Evolutionary conservation across 2,329 filamentous ascomycete genomes (phyloP).

Genomic region (Claviceps monticola): DNA sequence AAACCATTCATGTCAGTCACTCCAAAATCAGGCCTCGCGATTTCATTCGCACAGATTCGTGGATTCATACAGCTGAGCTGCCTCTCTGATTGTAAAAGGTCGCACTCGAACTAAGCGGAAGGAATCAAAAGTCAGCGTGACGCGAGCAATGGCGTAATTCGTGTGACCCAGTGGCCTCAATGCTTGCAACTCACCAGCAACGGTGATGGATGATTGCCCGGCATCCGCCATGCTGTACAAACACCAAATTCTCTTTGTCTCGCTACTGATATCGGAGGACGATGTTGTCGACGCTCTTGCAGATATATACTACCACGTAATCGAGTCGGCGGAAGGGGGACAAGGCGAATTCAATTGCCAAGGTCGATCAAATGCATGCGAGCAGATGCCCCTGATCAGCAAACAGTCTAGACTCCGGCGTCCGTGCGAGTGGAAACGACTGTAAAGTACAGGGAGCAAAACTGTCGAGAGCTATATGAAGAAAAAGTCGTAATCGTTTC

Average conservation of each 20-base stretch:
- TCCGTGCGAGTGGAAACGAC: not conserved
- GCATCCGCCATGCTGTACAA: constrained; percentile 13
- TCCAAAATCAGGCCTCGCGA: not conserved
- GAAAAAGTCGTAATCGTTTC: constrained; percentile 6
- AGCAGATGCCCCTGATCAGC: not conserved
- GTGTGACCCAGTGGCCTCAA: not conserved
- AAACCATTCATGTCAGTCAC: constrained; percentile 2
- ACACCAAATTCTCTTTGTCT: not conserved
- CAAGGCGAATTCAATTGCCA: not conserved
- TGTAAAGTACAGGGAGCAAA: not conserved
- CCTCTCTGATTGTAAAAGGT: constrained; percentile 76
- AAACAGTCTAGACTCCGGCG: not conserved
- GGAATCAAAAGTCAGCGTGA: not conserved
- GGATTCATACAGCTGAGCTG: constrained; percentile 63
- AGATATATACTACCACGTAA: not conserved
- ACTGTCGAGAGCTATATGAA: not conserved
- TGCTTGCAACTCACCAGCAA: constrained; percentile 30
- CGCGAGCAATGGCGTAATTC: constrained; percentile 5
- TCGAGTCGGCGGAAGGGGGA: not conserved
- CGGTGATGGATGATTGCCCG: constrained; percentile 41
- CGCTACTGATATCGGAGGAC: not conserved
- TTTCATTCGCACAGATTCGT: not conserved
- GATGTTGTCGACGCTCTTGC: not conserved
- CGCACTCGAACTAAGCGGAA: constrained; percentile 46
- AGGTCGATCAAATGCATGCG: not conserved